Evolutionary conservation across 2,329 filamentous ascomycete species (phyloP), one percentile per base, ranked within the genome.

Genomic region (Beauveria rudraprayagi): DNA sequence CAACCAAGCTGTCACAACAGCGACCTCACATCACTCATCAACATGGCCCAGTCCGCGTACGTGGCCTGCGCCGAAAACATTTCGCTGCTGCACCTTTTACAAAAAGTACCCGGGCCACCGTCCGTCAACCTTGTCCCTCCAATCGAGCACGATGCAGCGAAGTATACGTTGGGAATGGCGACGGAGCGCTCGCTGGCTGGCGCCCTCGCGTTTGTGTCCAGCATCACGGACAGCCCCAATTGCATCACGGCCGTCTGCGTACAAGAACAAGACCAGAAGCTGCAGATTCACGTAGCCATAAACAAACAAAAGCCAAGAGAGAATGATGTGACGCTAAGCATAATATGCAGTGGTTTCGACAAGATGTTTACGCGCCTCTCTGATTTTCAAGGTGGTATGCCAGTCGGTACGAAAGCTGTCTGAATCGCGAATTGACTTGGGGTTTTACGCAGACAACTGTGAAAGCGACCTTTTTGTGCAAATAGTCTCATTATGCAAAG

Each of bases 181-280:
- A 30, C 19, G 11, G 56, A 60, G 40, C 56, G 47, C 24, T 30
- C 24, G 2, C 37, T 60, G 3, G 57, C 41, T 2, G 26, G 50
- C 14, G 19, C 28, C 3, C 37, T 54, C 6, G 57, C 50, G 1
- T 60, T 60, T 10, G n/a, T 60, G 4, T 53, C 57, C 6, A 54
- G 50, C 30, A 26, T 54, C 26, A 60, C 41, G 1, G 50, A 54
- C 50, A 30, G 37, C 19, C 16, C 40, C 4, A 19, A 54, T 2
- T 43, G 30, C 3, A 34, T 60, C 41, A 54, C 50, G 9, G 57
- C 57, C 10, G 57, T 60, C 7, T 60, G 57, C 43, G 10, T 60
- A 14, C 41, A 53, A 1, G 57, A 60, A n/a, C 37, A 28, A 3
- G 10, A 3, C 17, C 28, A 17, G 1, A n/a, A 16, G 3, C 28